Evolutionary conservation across 2,329 filamentous ascomycete genomes (phyloP).

Genomic region (Exophiala aquamarina): DNA sequence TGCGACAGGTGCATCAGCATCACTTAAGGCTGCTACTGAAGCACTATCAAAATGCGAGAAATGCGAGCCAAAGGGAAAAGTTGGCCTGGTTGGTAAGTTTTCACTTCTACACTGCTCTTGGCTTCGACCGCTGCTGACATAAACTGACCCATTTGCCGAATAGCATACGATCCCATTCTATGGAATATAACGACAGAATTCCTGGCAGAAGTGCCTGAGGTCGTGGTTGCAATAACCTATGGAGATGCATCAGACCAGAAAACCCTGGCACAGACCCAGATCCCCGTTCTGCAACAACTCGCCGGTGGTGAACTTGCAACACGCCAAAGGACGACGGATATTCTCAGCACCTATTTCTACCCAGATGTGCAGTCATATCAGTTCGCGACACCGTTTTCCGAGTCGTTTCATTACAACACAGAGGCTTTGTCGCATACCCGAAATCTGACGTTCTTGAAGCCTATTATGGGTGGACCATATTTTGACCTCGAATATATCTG

Average conservation of each 20-base stretch:
- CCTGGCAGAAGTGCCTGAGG: slow-evolving; percentile 26
- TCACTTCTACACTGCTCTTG: not conserved
- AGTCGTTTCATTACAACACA: slow-evolving; percentile 51
- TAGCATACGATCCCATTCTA: slow-evolving; percentile 23
- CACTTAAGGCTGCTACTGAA: slow-evolving; percentile 25
- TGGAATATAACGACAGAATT: slow-evolving; percentile 7
- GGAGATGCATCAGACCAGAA: slow-evolving; percentile 13
- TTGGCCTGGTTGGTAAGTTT: slow-evolving; percentile 32
- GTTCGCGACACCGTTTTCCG: slow-evolving; percentile 52
- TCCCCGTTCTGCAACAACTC: slow-evolving; percentile 31
- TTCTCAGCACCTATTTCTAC: slow-evolving; percentile 40
- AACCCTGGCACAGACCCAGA: slow-evolving; percentile 18
- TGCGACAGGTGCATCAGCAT: not conserved
- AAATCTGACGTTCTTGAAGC: slow-evolving; percentile 34
- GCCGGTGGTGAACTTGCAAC: slow-evolving; percentile 20
- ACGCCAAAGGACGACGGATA: slow-evolving; percentile 14
- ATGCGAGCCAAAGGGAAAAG: slow-evolving; percentile 25
- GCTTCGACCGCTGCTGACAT: too few species aligned
- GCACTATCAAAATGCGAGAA: slow-evolving; percentile 23
- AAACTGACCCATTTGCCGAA: not conserved
- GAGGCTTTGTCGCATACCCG: slow-evolving; percentile 66
- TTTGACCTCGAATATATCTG: slow-evolving; percentile 70
- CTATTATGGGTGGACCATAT: slow-evolving; percentile 11
- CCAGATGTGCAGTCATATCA: slow-evolving; percentile 41
- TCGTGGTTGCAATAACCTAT: slow-evolving; percentile 35